Conservation (phyloP, 495 filamentous ascomycete genomes). For the Penicillium riverlandense region DNA sequence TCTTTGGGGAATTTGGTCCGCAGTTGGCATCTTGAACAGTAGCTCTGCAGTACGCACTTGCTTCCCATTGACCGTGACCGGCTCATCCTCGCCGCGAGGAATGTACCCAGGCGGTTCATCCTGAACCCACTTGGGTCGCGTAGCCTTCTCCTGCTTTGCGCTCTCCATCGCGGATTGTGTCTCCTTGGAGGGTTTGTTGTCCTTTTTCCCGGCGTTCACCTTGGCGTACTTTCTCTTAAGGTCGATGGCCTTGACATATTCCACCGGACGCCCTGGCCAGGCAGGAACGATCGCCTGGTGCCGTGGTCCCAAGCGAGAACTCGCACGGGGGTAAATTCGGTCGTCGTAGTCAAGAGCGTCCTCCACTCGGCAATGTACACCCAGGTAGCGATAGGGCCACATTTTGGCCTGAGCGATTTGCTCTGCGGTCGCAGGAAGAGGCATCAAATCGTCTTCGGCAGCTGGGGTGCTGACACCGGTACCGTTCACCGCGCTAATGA, state of each 20-base stretch:
- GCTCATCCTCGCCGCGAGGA: constrained; percentile 69
- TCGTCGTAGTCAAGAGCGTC: constrained; percentile 97
- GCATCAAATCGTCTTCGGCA: constrained; percentile 43
- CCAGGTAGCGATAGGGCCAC: constrained; percentile 95
- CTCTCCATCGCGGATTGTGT: constrained; percentile 70
- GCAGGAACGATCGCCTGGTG: constrained; percentile 81
- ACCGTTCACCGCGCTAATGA: constrained; percentile 37
- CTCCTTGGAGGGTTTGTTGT: constrained; percentile 70
- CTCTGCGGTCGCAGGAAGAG: constrained; percentile 73
- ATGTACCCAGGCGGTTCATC: constrained; percentile 87
- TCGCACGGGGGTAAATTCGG: constrained; percentile 92
- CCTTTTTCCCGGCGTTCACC: constrained; percentile 54
- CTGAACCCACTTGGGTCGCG: constrained; percentile 84
- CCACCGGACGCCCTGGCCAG: constrained; percentile 79
- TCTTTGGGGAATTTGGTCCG: constrained; percentile 39
- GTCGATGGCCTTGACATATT: constrained; percentile 83
- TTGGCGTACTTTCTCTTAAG: constrained; percentile 71
- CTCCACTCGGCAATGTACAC: constrained; percentile 92
- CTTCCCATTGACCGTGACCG: constrained; percentile 40
- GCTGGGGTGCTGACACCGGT: constrained; percentile 55
- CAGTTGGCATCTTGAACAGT: constrained; percentile 45
- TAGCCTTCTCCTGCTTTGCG: constrained; percentile 67
- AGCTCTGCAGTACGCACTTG: constrained; percentile 47
- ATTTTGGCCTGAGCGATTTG: constrained; percentile 86
- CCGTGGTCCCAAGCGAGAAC: constrained; percentile 82